Conservation (phyloP, 1,284 basidiomycete species). For the Ceratobasidium sp. region DNA sequence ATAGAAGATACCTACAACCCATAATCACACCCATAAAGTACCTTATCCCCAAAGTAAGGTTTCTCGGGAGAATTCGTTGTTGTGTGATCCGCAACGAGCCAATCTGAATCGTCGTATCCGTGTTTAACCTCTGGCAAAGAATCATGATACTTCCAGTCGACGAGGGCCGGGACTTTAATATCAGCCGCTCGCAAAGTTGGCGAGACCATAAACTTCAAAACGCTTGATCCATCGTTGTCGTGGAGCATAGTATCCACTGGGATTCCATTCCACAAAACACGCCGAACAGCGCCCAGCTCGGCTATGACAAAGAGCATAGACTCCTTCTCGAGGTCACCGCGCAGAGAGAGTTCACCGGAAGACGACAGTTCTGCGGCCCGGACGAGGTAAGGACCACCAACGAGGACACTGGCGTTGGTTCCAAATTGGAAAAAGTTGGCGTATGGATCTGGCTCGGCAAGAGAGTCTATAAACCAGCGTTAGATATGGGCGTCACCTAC, state of each 20-base stretch:
- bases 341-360: constrained; percentile 57
- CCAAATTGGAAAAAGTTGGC: constrained; percentile 64
- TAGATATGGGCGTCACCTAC: background rate
- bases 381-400: constrained; percentile 68
- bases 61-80: constrained; percentile 75
- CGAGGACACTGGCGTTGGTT: constrained; percentile 64
- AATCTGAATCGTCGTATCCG: constrained; percentile 68
- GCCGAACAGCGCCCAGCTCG: constrained; percentile 59
- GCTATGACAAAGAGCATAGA: constrained; percentile 64
- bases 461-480: constrained; percentile 53
- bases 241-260: constrained; percentile 54
- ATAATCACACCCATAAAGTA: constrained; percentile 84
- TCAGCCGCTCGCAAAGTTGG: background rate
- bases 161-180: constrained; percentile 57
- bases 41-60: constrained; percentile 75
- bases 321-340: constrained; percentile 62
- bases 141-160: constrained; percentile 74
- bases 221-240: constrained; percentile 52
- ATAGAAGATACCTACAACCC: constrained; percentile 67
- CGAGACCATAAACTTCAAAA: constrained; percentile 13
- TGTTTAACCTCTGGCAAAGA: constrained; percentile 73
- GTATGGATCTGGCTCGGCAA: constrained; percentile 51
- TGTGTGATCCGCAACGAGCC: constrained; percentile 73
- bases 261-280: constrained; percentile 77
- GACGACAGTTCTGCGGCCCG: constrained; percentile 59